Evolutionary conservation across 202 grass and related monocot genomes (phyloP), one percentile per base, ranked within the genome.

Genomic region (Carex sylvatica): DNA sequence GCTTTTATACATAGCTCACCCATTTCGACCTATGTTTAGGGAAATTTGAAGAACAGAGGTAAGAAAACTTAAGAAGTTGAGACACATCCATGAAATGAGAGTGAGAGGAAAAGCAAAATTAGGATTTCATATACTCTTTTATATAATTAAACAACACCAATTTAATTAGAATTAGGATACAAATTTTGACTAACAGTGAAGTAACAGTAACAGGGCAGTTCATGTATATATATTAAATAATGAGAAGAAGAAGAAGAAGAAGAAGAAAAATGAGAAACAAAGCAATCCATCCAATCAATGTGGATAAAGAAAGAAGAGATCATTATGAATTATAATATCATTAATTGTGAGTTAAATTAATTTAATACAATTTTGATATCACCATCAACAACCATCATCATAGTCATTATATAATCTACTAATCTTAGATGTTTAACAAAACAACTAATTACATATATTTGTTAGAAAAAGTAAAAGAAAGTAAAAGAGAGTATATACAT

Each of bases 141-240:
- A 68, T 36, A 68, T 35, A 8, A 38, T 68, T 62, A 62, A 68
- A 68, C 31, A 68, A 35, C 5, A 38, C 65, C 65, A 68, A 12
- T 68, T 36, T 69, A 69, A 69, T 38, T 69, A 69, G 33, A 69
- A 69, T 38, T 69, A 42, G 16, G 33, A 69, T 69, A 40, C 16
- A 9, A 69, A 7, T 40, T 69, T 64, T 1, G 36, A 68, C 33
- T 38, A 68, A 68, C 33, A 19, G 31, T 38, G 40, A 68, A 19
- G 31, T 38, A 68, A 68, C 33, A 19, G 31, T 38, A 68, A 68
- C 33, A 19, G 31, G 7, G 65, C n/a, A 68, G 16, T 9, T 18
- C 35, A 14, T 35, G 16, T 9, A 15, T 36, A 68, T 18, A 28
- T 16, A 67, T 19, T 36, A 68, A 68, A 40, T 9, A 68, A 68